Conservation (phyloP, 2,329 filamentous ascomycete species). For the Talaromyces piceae region DNA sequence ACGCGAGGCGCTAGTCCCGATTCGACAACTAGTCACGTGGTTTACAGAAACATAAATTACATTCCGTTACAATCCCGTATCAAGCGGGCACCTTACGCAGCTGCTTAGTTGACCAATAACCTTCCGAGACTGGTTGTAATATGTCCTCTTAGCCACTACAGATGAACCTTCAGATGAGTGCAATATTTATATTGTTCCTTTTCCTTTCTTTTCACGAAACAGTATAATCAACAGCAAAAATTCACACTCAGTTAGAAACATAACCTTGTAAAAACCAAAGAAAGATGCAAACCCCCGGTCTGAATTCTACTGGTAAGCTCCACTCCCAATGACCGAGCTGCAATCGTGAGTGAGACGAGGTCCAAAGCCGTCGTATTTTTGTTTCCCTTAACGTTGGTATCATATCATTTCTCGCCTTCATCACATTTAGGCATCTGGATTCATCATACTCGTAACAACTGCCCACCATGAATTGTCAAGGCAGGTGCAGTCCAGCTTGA, state of each 20-base stretch:
- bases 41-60: background rate
- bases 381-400: constrained; percentile 12
- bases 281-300: constrained; percentile 20
- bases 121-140: background rate
- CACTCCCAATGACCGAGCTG: constrained; percentile 10
- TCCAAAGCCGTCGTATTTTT: constrained; percentile 8
- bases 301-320: constrained; percentile 24
- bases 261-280: constrained; percentile 17
- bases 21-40: constrained; percentile 9
- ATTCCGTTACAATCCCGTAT: too few species aligned
- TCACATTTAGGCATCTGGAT: constrained; percentile 20
- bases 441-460: constrained; percentile 38
- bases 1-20: constrained; percentile 6
- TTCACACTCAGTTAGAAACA: constrained; percentile 20
- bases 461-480: constrained; percentile 28
- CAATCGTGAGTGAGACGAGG: constrained; percentile 10
- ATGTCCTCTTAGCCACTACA: background rate
- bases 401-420: constrained; percentile 12
- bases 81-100: too few species aligned
- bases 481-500: constrained; percentile 34
- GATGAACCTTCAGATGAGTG: constrained; percentile 2
- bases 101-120: too few species aligned
- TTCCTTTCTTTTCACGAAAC: constrained; percentile 19
- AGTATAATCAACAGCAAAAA: constrained; percentile 19
- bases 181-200: constrained; percentile 20